A percentile compares a stretch with the other conserved stretches of the same genome.
phyloP scores from a whole-genome alignment of 2,329 filamentous ascomycete species.

The Dactylonectria macrodidyma region DNA sequence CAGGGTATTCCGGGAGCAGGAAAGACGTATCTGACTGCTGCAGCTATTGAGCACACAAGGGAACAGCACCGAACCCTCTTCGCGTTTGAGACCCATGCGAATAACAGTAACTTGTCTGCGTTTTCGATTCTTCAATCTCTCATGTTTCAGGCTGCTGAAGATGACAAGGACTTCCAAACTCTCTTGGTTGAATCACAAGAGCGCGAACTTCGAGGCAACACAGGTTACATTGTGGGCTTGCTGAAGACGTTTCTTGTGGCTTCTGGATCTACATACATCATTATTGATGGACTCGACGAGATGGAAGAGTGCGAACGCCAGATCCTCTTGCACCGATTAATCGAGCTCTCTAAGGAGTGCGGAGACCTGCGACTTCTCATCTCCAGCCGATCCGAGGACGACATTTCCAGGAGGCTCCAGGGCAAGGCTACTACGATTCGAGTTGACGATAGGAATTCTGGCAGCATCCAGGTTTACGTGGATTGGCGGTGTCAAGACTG shows the following conservation, averaged over 20 bases:
- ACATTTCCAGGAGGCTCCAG: constrained; percentile 3
- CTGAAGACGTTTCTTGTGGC: constrained; percentile 3
- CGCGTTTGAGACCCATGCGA: constrained; percentile 8
- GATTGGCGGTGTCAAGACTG: constrained; percentile 5
- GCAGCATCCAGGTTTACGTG: constrained; percentile 22
- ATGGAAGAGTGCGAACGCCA: constrained; percentile 19
- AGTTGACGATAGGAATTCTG: constrained; percentile 20
- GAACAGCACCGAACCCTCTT: constrained; percentile 1
- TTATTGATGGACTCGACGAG: constrained; percentile 35
- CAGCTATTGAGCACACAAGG: not conserved
- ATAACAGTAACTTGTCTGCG: not conserved
- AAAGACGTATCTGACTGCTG: constrained; percentile 2
- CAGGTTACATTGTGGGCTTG: not conserved
- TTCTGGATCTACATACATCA: not conserved
- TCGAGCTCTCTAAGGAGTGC: not conserved
- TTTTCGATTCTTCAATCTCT: constrained; percentile 27
- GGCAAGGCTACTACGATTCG: not conserved
- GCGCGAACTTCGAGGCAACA: constrained; percentile 21
- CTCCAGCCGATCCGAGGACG: constrained; percentile 25
- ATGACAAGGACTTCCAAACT: not conserved
- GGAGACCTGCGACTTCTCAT: constrained; percentile 17
- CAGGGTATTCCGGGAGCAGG: constrained; percentile 14
- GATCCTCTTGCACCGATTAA: not conserved
- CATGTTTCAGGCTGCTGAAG: constrained; percentile 20
- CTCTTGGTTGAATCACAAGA: constrained; percentile 1